Base-by-base conservation (phyloP, 164 flowering plant species). In the Magnolia sinica region DNA sequence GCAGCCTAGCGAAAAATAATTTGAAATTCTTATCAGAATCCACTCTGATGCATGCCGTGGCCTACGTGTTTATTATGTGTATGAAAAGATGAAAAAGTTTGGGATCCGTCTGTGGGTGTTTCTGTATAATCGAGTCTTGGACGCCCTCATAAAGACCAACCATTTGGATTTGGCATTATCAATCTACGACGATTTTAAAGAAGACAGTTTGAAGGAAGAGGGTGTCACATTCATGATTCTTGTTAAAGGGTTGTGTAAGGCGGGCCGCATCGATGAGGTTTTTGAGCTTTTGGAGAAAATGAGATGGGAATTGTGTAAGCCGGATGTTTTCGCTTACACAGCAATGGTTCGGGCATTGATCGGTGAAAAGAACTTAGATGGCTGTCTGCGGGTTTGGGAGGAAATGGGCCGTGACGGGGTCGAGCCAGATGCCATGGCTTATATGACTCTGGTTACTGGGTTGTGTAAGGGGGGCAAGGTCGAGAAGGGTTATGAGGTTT, bases 261-360 rank as follows among this genome's bases (percentile, higher is more conserved):
- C 72, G 1, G 94, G 96, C 8, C 68, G 89, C 77, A 77, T 92
- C 7, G 88, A 87, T 75, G 92, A 91, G 79, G 89, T 84, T 76
- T 71, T 88, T 72, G 86, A 83, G 79, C 77, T 94, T 76, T 84
- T 96, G 84, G 83, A 72, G 19, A 79, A 75, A 64, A 96, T 96
- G 99, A 90, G 96, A 84, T 71, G 24, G 29, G 86, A 84, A 70
- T 81, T 88, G 83, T 90, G 92, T 83, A 89, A 85, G 76, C 99
- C 99, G 0, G 98, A 96, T 86, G 94, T 96, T 61, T 96, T 94
- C 83, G 97, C 99, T 0, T 96, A 96, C 69, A 94, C 98, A 0
- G 99, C 99, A 8, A 88, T 96, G 93, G 75, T 96, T 10, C 82
- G 84, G 83, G 80, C 86, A 18, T 77, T 96, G 86, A 85, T 89